Conservation (phyloP, 2,329 filamentous ascomycete genomes). For the Botrytis byssoidea region DNA sequence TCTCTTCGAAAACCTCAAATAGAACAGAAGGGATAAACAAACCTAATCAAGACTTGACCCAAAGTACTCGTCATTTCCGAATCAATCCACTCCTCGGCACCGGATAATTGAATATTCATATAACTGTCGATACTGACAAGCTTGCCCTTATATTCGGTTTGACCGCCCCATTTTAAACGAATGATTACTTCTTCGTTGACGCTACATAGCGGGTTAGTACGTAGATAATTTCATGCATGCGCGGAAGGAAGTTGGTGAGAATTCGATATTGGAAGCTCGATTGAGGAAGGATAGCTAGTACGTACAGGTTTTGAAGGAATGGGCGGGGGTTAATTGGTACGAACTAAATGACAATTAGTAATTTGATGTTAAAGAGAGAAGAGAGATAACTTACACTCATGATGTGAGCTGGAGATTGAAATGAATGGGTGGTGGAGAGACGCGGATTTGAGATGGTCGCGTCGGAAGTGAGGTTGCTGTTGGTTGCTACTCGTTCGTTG, state of each 20-base stretch:
- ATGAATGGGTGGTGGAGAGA: slow-evolving; percentile 18
- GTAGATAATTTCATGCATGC: neutral
- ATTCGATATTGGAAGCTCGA: neutral
- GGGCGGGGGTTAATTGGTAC: slow-evolving; percentile 95
- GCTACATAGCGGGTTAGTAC: slow-evolving; percentile 44
- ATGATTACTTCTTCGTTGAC: slow-evolving; percentile 90
- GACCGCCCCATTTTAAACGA: slow-evolving; percentile 87
- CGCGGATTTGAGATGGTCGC: slow-evolving; percentile 24
- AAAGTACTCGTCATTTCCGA: slow-evolving; percentile 80
- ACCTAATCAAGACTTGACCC: slow-evolving; percentile 92
- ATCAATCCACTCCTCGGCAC: slow-evolving; percentile 89
- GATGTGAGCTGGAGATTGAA: slow-evolving; percentile 17
- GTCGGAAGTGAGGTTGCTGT: slow-evolving; percentile 16
- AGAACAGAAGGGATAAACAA: slow-evolving; percentile 33
- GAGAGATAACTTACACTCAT: slow-evolving; percentile 41
- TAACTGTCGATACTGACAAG: slow-evolving; percentile 95
- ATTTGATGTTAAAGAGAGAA: neutral
- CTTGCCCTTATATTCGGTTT: slow-evolving; percentile 94
- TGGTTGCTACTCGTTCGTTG: neutral
- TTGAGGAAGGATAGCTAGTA: slow-evolving; percentile 32
- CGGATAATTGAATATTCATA: slow-evolving; percentile 95
- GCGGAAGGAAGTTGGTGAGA: neutral
- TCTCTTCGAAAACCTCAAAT: no score
- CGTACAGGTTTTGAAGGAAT: slow-evolving; percentile 88
- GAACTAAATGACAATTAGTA: slow-evolving; percentile 55